Evolutionary conservation across 2,329 filamentous ascomycete species (phyloP).

Genomic region (Fusarium gaditjirri): DNA sequence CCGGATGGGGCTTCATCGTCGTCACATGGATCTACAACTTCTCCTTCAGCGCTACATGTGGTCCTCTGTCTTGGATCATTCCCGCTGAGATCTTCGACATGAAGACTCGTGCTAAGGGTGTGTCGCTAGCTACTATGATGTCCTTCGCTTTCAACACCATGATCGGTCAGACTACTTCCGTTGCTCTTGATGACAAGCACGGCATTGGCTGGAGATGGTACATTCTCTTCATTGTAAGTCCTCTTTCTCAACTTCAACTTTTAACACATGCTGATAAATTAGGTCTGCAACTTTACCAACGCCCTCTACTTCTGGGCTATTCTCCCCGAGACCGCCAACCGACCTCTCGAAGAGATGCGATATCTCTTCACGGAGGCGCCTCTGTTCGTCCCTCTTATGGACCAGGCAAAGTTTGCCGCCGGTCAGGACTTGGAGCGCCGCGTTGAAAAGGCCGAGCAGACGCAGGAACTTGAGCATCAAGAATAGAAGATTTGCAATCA

Average conservation of each 20-base stretch:
- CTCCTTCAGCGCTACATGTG: constrained; percentile 23
- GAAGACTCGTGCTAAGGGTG: constrained; percentile 76
- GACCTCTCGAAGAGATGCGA: constrained; percentile 76
- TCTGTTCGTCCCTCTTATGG: constrained; percentile 68
- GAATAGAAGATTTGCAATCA: neutral
- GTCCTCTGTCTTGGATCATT: constrained; percentile 57
- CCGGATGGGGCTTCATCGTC: constrained; percentile 52
- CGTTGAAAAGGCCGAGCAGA: constrained; percentile 22
- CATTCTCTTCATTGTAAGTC: constrained; percentile 52
- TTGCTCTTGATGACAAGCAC: constrained; percentile 51
- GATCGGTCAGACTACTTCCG: constrained; percentile 72
- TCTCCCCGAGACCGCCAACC: constrained; percentile 72
- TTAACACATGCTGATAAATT: neutral
- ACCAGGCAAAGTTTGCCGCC: constrained; percentile 48
- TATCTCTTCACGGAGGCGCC: constrained; percentile 73
- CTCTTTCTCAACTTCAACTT: accelerated
- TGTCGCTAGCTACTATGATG: constrained; percentile 77
- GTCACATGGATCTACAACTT: constrained; percentile 32
- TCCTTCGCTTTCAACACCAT: constrained; percentile 79
- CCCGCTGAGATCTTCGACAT: constrained; percentile 81
- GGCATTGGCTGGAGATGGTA: constrained; percentile 61
- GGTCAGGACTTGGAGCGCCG: constrained; percentile 26
- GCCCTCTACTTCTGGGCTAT: constrained; percentile 68
- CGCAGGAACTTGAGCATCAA: constrained; percentile 22
- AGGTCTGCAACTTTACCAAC: constrained; percentile 69